A percentile compares a stretch with the other conserved stretches of the same genome.
phyloP scores from a whole-genome alignment of 257 asterid genomes.

The Cruciata laevipes region DNA sequence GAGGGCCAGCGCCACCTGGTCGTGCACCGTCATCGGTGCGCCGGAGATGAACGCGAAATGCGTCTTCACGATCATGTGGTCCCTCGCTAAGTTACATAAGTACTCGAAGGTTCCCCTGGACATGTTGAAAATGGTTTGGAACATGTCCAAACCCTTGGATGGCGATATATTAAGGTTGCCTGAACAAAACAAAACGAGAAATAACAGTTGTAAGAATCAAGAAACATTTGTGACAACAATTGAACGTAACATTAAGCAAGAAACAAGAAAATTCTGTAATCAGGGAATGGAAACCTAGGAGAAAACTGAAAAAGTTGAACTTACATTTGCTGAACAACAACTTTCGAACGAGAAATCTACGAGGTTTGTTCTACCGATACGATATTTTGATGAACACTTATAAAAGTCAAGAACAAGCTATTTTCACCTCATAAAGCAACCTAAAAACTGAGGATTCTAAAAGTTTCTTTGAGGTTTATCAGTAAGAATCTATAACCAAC shows the following conservation, averaged over 20 bases:
- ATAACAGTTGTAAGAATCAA: too few species aligned
- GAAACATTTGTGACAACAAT: too few species aligned
- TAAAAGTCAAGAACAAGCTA: neutral
- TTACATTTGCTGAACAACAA: neutral
- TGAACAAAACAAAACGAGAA: neutral
- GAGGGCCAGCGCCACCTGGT: constrained; percentile 80
- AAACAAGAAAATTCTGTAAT: neutral
- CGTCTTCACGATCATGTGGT: constrained; percentile 57
- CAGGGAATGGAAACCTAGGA: neutral
- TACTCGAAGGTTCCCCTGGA: constrained; percentile 61
- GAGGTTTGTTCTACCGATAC: neutral
- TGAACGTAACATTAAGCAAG: too few species aligned
- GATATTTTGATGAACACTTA: neutral
- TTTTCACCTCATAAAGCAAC: neutral
- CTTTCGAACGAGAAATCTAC: neutral
- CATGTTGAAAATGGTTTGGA: constrained; percentile 50
- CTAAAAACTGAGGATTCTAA: neutral
- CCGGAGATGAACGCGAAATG: constrained; percentile 57
- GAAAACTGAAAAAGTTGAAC: neutral
- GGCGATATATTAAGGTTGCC: constrained; percentile 30
- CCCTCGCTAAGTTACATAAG: constrained; percentile 60
- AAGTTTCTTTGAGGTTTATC: neutral
- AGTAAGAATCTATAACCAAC: neutral
- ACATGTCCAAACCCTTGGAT: constrained; percentile 35
- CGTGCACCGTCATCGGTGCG: constrained; percentile 49